phyloP scores from a whole-genome alignment of 768 basidiomycete species.

The Heimioporus sp. region DNA sequence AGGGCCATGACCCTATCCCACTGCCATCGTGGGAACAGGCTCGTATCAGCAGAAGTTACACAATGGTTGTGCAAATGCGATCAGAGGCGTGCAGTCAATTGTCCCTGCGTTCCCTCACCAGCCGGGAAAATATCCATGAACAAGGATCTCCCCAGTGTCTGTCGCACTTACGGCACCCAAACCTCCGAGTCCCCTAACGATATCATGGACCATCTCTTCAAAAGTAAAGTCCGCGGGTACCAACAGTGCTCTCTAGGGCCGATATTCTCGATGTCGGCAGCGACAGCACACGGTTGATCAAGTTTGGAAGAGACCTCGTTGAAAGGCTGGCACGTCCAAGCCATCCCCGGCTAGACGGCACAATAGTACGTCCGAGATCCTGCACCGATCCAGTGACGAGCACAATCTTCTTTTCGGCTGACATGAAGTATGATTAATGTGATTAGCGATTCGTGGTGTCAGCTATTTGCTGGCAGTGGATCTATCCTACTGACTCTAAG shows the following conservation, averaged over 20 bases:
- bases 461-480: no score
- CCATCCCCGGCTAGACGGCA: constrained; percentile 34
- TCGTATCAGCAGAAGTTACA: no score
- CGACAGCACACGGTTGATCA: constrained; percentile 27
- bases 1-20: constrained; percentile 45
- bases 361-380: constrained; percentile 29
- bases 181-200: constrained; percentile 35
- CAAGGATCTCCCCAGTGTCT: no score
- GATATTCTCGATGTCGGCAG: constrained; percentile 25
- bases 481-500: no score
- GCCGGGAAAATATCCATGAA: constrained; percentile 7
- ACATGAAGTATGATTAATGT: no score
- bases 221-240: constrained; percentile 39
- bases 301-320: constrained; percentile 31
- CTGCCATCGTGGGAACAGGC: background rate
- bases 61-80: no score
- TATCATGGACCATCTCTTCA: constrained; percentile 38
- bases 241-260: constrained; percentile 26
- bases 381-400: constrained; percentile 36
- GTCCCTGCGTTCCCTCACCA: constrained; percentile 28
- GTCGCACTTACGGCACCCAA: constrained; percentile 44
- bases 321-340: constrained; percentile 27
- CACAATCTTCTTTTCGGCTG: constrained; percentile 27
- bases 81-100: no score
- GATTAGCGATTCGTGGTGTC: no score